Evolutionary conservation across 805 yeast genomes (phyloP), one percentile per base, ranked within the genome.

Genomic region (Brettanomyces naardenensis): DNA sequence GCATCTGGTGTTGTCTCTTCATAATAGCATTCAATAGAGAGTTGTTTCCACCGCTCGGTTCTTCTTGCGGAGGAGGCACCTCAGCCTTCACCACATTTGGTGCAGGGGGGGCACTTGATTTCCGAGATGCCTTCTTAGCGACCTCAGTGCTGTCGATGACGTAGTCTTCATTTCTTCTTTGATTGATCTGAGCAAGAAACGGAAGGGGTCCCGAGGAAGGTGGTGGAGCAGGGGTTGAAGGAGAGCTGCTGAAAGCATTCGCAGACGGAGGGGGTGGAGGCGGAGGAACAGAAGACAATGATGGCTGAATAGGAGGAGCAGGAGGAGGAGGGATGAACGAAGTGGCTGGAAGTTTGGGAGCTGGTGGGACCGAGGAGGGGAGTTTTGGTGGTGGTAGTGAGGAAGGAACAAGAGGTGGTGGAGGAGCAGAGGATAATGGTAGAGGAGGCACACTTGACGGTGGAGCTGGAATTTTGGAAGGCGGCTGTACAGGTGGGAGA

Each of bases 101-200:
- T 13, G 35, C 45, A 9, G 46, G 32, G 7, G 58, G 49, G 18
- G 61, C 45, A 22, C 60, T 58, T 5, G 53, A 44, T 10, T 56
- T 44, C 1, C 58, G 46, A 2, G 39, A 6, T n/a, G 34, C 23
- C 19, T 41, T 45, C 10, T 28, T 28, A 47, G 53, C 36, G 41
- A 48, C 54, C 6, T 41, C 34, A 13, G 39, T 44, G 17, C 48
- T 56, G 38, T 67, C 75, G n/a, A 75, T 63, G 11, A 73, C 78
- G 51, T 62, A 52, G 1, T 68, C 42, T 17, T 76, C 77, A 44
- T 69, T 65, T 53, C 81, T 62, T 51, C 70, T 73, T 28, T 69
- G 66, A 43, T 75, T 73, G 35, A 77, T 76, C 41, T 75, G 73
- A 1, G 76, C 76, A 35, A 76, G 61, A 47, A 77, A 76, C 5